Percentiles rank a stretch among this genome's conserved stretches.
Evolutionary conservation across 73 alveolate genomes (phyloP).

Genomic region (Halteria grandinella): DNA sequence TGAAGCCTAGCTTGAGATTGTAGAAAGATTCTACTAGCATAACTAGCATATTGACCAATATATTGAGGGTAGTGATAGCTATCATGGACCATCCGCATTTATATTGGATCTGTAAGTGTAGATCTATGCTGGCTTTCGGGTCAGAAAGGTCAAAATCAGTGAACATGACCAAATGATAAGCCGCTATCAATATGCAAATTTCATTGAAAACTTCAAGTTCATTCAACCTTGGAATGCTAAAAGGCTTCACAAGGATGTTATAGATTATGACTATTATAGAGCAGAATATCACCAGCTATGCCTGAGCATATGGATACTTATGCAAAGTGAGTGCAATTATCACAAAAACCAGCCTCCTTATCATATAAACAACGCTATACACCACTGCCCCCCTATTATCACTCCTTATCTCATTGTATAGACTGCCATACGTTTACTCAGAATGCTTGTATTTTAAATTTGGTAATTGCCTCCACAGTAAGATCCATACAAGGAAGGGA

Average conservation of each 20-base stretch:
- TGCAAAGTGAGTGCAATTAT: not conserved
- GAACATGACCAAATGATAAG: too few species aligned
- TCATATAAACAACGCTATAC: not conserved
- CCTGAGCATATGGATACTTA: constrained; percentile 15
- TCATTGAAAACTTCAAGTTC: too few species aligned
- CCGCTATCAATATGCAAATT: too few species aligned
- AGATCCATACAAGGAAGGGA: not conserved
- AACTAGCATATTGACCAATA: too few species aligned
- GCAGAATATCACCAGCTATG: constrained; percentile 1
- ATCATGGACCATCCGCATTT: too few species aligned
- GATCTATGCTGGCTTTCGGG: too few species aligned
- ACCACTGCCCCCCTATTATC: not conserved
- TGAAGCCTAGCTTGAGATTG: too few species aligned
- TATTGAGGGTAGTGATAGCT: too few species aligned
- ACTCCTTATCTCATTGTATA: constrained; percentile 10
- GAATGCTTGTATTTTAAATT: not conserved
- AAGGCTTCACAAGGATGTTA: not conserved
- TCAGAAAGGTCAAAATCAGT: too few species aligned
- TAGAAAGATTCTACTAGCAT: too few species aligned
- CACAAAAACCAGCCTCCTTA: constrained; percentile 28
- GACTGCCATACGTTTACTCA: not conserved
- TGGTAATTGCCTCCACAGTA: not conserved
- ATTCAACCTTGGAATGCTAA: too few species aligned
- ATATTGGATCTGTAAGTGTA: too few species aligned
- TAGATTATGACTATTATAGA: constrained; percentile 13